These are phyloP conservation scores for Eucalyptus leucophloia DNA, from an alignment of 345 rosid genomes.

Conservation along the genomic window DNA sequence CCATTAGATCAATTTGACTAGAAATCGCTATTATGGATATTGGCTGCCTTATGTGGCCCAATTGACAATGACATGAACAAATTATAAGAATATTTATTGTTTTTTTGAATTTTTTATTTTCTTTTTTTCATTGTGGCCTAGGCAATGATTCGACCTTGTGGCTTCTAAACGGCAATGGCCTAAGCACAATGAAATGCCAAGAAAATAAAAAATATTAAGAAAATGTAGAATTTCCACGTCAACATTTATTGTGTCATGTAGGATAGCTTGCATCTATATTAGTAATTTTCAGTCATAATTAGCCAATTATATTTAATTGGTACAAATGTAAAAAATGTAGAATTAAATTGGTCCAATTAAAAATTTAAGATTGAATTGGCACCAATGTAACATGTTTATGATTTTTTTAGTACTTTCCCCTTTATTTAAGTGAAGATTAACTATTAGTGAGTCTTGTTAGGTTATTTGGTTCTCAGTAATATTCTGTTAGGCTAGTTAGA, in stretches of 20 bases:
- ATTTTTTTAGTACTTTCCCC: background rate
- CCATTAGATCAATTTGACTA: rapidly evolving
- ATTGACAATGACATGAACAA: no score
- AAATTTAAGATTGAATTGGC: background rate
- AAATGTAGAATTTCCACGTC: no score
- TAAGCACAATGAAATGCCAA: background rate
- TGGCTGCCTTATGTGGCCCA: rapidly evolving
- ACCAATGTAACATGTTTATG: background rate
- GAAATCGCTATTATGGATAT: rapidly evolving
- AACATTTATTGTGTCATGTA: background rate
- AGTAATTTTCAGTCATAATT: no score
- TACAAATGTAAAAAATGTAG: no score
- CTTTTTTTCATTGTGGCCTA: background rate
- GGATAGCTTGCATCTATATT: rapidly evolving
- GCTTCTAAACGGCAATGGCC: background rate
- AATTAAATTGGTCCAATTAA: background rate
- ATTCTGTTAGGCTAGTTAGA: background rate
- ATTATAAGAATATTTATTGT: no score
- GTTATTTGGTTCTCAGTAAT: background rate
- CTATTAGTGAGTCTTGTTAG: background rate
- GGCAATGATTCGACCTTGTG: no score
- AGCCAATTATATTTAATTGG: background rate
- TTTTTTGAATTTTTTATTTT: no score
- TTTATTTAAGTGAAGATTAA: background rate
- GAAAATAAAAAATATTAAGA: no score